Evolutionary conservation across 805 yeast species (phyloP), one percentile per base, ranked within the genome.

Genomic region (Starmerella gropengiesseri): DNA sequence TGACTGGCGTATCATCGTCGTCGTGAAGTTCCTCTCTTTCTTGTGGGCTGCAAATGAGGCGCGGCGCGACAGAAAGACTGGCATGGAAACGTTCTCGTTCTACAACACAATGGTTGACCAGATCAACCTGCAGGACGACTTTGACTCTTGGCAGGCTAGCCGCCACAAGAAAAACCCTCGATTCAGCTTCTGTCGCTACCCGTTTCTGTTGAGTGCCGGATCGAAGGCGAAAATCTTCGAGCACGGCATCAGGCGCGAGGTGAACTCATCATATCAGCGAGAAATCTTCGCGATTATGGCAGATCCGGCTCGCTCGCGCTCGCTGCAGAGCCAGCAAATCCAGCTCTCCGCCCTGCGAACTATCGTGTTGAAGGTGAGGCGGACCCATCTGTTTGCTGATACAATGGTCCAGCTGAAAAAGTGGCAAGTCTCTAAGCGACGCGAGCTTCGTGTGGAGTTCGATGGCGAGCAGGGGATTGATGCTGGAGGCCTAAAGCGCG

Each of bases 401-500:
- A 85, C 96, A 1, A 60, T 91, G 33, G 54, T 53, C 11, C 60
- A 59, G 36, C 63, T 74, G 7, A 69, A 74, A 25, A 73, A 81
- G 27, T 71, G 76, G 51, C 60, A 67, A 3, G 58, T 60, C 9
- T 20, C 37, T 11, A 45, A 51, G 30, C 76, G 80, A 53, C 86
- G 87, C 55, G 73, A 84, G 1, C 61, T 89, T 23, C 71, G 75
- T 48, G 79, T 91, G 7, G 87, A 82, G 53, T 89, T 91, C 59
- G 64, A 79, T 4, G 78, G 78, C 46, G 98, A 89, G 56, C 93
- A 87, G 0, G 98, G 97, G 0, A 73, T 89, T 18, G 98, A 89
- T 64, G 96, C 86, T 1, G 97, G 98, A 2, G 98, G 98, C 0
- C 68, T 89, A 45, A 75, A 80, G 54, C 87, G 86, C 56, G 98